Conservation (phyloP, 2,329 filamentous ascomycete species). For the Cylindrodendrum hubeiense region DNA sequence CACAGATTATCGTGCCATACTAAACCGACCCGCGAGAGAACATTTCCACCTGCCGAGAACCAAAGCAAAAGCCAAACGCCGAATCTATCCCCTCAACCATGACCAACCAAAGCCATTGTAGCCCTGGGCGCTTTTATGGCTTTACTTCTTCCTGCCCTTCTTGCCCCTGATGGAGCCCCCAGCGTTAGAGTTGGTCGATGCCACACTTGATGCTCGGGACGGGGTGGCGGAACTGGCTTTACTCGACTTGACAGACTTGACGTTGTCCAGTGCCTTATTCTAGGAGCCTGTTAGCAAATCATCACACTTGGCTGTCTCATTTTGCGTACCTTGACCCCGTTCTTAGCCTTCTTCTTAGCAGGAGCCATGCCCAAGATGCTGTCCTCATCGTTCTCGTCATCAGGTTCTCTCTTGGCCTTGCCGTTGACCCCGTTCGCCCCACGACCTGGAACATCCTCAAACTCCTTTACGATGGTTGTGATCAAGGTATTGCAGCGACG, state of each 20-base stretch:
- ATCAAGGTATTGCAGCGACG: slow-evolving; percentile 94
- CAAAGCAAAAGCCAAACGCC: slow-evolving; percentile 44
- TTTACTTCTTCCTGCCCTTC: slow-evolving; percentile 52
- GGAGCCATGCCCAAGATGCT: slow-evolving; percentile 83
- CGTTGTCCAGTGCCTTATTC: slow-evolving; percentile 93
- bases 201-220: slow-evolving; percentile 90
- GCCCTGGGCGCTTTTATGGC: slow-evolving; percentile 11
- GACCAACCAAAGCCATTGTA: slow-evolving; percentile 25
- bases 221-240: slow-evolving; percentile 82
- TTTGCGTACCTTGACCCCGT: slow-evolving; percentile 80
- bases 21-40: slow-evolving; percentile 32
- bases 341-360: slow-evolving; percentile 96
- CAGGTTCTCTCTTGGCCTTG: slow-evolving; percentile 78
- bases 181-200: slow-evolving; percentile 73
- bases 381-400: slow-evolving; percentile 88
- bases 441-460: slow-evolving; percentile 76
- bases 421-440: slow-evolving; percentile 73
- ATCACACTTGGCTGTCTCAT: neutral
- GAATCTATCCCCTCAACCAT: slow-evolving; percentile 33
- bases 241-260: slow-evolving; percentile 86
- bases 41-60: slow-evolving; percentile 28
- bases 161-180: slow-evolving; percentile 65
- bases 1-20: slow-evolving; percentile 26
- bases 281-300: slow-evolving; percentile 54
- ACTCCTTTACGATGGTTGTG: slow-evolving; percentile 94